Percentiles rank a stretch among this genome's conserved stretches.
phyloP scores from a whole-genome alignment of 139 green algal genomes.

The Chlorella sp. region DNA sequence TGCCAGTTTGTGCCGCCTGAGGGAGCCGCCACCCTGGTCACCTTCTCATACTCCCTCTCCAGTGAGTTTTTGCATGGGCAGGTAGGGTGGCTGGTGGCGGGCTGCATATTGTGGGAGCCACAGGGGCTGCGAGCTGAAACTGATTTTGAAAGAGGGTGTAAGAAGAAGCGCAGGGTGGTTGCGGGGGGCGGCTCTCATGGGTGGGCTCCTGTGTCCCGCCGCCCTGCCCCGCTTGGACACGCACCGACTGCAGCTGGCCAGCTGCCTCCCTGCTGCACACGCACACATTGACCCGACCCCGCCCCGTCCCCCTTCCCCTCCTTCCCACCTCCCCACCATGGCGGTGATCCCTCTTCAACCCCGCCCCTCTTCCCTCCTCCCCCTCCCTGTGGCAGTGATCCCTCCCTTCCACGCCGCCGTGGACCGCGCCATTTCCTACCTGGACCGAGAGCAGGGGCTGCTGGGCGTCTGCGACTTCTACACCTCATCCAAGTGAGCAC shows the following conservation, averaged over 20 bases:
- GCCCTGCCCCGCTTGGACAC: no score
- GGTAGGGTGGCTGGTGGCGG: no score
- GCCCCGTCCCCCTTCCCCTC: no score
- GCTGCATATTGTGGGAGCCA: no score
- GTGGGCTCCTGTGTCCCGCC: no score
- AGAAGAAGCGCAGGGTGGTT: no score
- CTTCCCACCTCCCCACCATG: neutral
- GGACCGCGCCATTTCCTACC: slow-evolving; percentile 86
- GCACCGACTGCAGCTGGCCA: no score
- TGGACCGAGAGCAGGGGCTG: slow-evolving; percentile 82
- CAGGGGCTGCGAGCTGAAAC: no score
- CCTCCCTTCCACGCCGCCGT: slow-evolving; percentile 95
- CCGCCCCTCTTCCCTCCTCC: no score
- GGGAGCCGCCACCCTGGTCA: slow-evolving; percentile 85
- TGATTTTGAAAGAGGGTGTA: no score
- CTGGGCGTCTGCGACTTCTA: slow-evolving; percentile 96
- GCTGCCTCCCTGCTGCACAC: neutral
- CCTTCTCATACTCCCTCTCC: slow-evolving; percentile 98
- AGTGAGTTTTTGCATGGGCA: slow-evolving; percentile 62
- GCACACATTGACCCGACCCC: neutral
- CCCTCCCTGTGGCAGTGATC: slow-evolving; percentile 82
- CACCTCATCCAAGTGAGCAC: slow-evolving; percentile 72
- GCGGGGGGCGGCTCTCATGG: no score
- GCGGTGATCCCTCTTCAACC: neutral
- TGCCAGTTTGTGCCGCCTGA: slow-evolving; percentile 83